Percentiles rank a stretch among this genome's conserved stretches.
These are phyloP conservation scores for Vaccinium corymbosum DNA, from an alignment of 148 eudicot species.

Conservation along the genomic window DNA sequence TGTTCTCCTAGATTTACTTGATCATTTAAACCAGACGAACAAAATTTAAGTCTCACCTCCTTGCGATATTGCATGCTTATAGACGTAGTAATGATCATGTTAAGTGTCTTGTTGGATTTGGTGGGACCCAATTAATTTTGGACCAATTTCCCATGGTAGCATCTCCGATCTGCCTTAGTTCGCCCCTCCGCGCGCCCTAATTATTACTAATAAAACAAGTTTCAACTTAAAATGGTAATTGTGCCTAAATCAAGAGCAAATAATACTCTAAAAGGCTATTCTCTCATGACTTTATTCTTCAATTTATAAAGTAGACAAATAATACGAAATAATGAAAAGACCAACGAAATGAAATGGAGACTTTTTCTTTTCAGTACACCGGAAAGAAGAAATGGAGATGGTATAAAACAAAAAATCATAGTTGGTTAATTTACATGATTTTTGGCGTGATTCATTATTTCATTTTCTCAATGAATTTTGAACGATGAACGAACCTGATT, in stretches of 20 bases:
- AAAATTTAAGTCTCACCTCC: constrained; percentile 12
- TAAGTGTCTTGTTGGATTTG: constrained; percentile 32
- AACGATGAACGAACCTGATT: no score
- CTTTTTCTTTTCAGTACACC: not conserved
- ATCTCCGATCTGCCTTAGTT: not conserved
- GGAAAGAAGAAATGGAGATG: not conserved
- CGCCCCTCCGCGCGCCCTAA: not conserved
- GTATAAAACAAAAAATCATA: not conserved
- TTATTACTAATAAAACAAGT: no score
- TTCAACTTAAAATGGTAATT: no score
- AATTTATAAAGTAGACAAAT: no score
- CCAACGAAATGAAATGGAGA: not conserved
- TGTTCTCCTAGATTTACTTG: constrained; percentile 21
- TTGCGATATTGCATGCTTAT: not conserved
- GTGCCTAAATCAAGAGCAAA: no score
- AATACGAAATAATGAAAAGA: no score
- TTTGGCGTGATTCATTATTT: no score
- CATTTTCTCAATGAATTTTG: no score
- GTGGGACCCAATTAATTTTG: constrained; percentile 30
- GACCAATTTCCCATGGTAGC: constrained; percentile 19
- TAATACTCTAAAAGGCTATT: no score
- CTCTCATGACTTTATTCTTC: no score
- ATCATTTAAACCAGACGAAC: constrained; percentile 21
- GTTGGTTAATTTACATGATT: no score
- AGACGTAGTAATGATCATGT: constrained; percentile 19